Base-by-base conservation (phyloP, 495 filamentous ascomycete genomes). In the Penicillium verhagenii region DNA sequence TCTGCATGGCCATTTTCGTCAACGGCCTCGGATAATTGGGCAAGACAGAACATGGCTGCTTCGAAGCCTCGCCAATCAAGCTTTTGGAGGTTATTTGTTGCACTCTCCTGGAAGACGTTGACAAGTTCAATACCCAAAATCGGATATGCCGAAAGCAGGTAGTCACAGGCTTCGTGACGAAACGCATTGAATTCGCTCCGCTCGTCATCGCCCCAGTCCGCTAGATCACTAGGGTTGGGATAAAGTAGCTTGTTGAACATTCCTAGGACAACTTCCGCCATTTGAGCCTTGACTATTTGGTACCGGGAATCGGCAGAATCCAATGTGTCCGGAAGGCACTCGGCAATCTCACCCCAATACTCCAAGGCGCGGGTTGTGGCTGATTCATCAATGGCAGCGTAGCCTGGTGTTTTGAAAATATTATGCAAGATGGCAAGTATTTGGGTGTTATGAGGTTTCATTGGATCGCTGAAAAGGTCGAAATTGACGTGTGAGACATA, bases 21-120 rank as follows among this genome's bases (percentile, higher is more conserved):
- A 26, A 90, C 75, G 24, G 83, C 86, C 61, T 96, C 93, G 9
- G 88, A 82, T 24, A 96, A 74, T 50, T 84, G 78, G 47, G 86
- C 83, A 18, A 98, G 74, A 62, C 88, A 92, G 68, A 89, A 96
- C 29, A 90, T 74, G 1, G 86, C 82, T 5, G 88, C 88, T 66
- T 97, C 94, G 23, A 96, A 81, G 42, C 87, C 84, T 20, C 80
- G 72, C 91, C 92, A 98, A 21, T 83, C 70, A 47, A 75, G 75
- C 23, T 67, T 72, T 42, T 74, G 57, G 2, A 94, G 74, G 20
- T 86, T 82, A 31, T 77, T 72, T 4, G 81, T 70, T 42, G 88
- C 81, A 37, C 86, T 74, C 38, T 82, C 73, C 37, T 87, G 82
- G 61, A 97, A 89, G 9, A 84, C 79, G 16, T 83, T 76, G 16